A percentile compares a stretch with the other conserved stretches of the same genome.
Evolutionary conservation across 2,329 filamentous ascomycete genomes (phyloP).

Genomic region (Verticillium zaregamsianum): DNA sequence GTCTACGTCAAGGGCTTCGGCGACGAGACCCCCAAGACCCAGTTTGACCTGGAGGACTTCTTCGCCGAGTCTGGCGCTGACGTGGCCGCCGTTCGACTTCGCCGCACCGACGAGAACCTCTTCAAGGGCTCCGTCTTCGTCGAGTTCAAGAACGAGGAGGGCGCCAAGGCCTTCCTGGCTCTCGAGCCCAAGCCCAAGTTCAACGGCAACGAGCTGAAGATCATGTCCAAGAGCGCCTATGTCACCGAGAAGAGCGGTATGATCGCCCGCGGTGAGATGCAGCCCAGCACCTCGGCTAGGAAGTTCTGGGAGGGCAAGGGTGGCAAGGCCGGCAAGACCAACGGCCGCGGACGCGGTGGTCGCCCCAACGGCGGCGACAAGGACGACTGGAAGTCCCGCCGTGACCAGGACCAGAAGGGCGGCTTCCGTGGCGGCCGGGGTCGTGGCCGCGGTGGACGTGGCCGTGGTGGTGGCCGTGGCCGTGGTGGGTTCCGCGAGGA

Average conservation of each 20-base stretch:
- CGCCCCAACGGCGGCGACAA: constrained; percentile 37
- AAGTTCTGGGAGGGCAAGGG: constrained; percentile 48
- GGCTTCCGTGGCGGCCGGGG: constrained; percentile 46
- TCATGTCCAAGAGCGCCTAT: constrained; percentile 88
- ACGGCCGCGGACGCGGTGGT: constrained; percentile 24
- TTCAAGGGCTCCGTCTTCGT: constrained; percentile 99
- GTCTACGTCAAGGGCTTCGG: constrained; percentile 96
- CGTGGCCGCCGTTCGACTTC: constrained; percentile 79
- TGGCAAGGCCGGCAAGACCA: constrained; percentile 12
- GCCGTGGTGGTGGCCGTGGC: constrained; percentile 37
- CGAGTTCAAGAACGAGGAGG: constrained; percentile 79
- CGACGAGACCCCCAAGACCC: constrained; percentile 74
- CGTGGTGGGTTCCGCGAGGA: constrained; percentile 26
- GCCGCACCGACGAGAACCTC: constrained; percentile 63
- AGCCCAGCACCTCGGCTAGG: constrained; percentile 45
- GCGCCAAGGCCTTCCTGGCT: constrained; percentile 73
- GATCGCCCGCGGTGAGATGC: constrained; percentile 66
- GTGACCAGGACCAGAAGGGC: constrained; percentile 57
- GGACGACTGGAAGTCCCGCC: constrained; percentile 61
- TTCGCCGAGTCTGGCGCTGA: constrained; percentile 72
- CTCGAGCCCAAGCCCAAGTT: constrained; percentile 79
- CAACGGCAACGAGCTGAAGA: constrained; percentile 72
- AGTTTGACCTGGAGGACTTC: constrained; percentile 92
- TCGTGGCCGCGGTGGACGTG: constrained; percentile 34
- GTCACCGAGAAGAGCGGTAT: constrained; percentile 71